Evolutionary conservation across 176 grass and related monocot genomes (phyloP).

Genomic region (Pontederia crassipes): DNA sequence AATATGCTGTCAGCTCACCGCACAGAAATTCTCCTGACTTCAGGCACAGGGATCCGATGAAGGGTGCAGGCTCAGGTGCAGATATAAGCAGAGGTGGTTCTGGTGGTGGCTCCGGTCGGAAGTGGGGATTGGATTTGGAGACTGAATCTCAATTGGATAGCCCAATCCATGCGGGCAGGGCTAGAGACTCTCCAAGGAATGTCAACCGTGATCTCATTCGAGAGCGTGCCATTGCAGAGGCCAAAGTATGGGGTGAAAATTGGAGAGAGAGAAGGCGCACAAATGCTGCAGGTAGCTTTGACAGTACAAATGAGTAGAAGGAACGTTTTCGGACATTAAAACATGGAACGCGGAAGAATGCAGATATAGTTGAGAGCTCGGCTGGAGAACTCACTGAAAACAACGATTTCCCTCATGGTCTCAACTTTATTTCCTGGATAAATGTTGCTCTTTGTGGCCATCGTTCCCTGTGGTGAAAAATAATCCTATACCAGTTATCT

Average conservation of each 20-base stretch:
- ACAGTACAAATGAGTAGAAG: not conserved
- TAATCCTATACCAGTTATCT: too few species aligned
- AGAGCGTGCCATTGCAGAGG: constrained; percentile 14
- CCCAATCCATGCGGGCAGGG: constrained; percentile 5
- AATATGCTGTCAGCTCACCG: not conserved
- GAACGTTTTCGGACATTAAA: too few species aligned
- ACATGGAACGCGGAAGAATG: too few species aligned
- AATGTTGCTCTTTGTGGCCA: too few species aligned
- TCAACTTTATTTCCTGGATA: too few species aligned
- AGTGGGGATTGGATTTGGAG: not conserved
- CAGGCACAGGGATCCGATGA: not conserved
- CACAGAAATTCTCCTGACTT: not conserved
- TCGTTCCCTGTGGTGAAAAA: too few species aligned
- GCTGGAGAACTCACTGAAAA: too few species aligned
- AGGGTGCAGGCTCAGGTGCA: not conserved
- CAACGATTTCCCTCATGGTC: too few species aligned
- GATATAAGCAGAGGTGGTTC: constrained; percentile 1
- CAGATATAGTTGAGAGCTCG: too few species aligned
- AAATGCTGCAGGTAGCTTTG: not conserved
- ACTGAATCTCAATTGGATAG: constrained; percentile 6
- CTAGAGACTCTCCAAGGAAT: constrained; percentile 3
- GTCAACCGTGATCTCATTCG: not conserved
- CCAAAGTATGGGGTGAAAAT: constrained; percentile 16
- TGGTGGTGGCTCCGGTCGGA: constrained; percentile 1
- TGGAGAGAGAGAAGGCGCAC: constrained; percentile 11